A percentile compares a stretch with the other conserved stretches of the same genome.
Conservation (phyloP, 2,329 filamentous ascomycete species). For the Magnaporthiopsis incrustans region DNA sequence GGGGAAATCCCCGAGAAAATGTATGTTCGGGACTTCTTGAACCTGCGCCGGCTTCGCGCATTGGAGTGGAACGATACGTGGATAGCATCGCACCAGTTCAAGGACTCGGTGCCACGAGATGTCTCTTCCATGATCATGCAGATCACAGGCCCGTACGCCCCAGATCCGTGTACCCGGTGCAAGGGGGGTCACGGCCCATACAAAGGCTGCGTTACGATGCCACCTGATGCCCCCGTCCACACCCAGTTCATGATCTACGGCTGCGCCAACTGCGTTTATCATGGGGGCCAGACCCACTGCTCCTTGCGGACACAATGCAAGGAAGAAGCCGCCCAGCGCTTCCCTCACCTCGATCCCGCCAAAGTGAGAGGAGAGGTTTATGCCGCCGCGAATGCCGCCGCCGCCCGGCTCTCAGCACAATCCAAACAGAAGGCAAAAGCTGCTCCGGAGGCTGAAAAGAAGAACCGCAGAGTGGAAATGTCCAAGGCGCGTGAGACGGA, state of each 20-base stretch:
- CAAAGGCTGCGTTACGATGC: constrained; percentile 20
- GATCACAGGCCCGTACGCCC: constrained; percentile 21
- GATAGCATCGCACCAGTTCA: constrained; percentile 12
- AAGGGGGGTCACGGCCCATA: constrained; percentile 19
- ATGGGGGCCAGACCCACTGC: constrained; percentile 16
- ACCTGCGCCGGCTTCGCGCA: constrained; percentile 18
- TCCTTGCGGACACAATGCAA: constrained; percentile 7
- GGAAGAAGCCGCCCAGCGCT: background rate
- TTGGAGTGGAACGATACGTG: constrained; percentile 21
- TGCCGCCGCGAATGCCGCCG: background rate
- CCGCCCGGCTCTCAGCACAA: background rate
- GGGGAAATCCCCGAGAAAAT: constrained; percentile 11
- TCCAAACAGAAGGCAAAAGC: too few species aligned
- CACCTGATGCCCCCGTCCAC: constrained; percentile 8
- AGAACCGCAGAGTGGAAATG: background rate
- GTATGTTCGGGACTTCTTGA: constrained; percentile 17
- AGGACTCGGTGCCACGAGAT: constrained; percentile 18
- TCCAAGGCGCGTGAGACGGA: too few species aligned
- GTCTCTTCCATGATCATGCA: constrained; percentile 22
- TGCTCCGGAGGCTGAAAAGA: too few species aligned
- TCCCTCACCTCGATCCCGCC: background rate
- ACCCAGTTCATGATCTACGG: constrained; percentile 10
- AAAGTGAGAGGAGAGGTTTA: background rate
- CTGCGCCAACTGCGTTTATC: constrained; percentile 23
- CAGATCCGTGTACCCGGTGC: constrained; percentile 19